phyloP scores from a whole-genome alignment of 2,329 filamentous ascomycete genomes.

The Fusarium denticulatum region DNA sequence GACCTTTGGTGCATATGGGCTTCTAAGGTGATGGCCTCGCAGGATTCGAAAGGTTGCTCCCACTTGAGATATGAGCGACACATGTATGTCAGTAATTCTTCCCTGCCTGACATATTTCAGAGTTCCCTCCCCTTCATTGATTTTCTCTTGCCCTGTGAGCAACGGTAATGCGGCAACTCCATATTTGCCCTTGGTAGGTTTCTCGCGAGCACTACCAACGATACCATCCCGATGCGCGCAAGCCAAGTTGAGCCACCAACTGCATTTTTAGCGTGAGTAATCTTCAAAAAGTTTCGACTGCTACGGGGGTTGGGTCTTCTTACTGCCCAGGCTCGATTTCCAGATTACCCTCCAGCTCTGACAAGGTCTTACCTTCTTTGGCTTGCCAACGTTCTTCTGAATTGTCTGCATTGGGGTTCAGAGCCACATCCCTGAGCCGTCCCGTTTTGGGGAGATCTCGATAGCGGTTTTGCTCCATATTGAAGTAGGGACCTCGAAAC shows the following conservation, averaged over 20 bases:
- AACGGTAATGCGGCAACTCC: slow-evolving; percentile 60
- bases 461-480: slow-evolving; percentile 57
- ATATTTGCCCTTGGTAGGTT: slow-evolving; percentile 58
- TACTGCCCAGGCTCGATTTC: slow-evolving; percentile 61
- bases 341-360: slow-evolving; percentile 53
- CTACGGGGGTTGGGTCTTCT: slow-evolving; percentile 43
- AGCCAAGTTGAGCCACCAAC: slow-evolving; percentile 68
- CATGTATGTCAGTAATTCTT: slow-evolving; percentile 56
- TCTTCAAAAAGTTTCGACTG: neutral
- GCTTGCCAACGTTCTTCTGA: slow-evolving; percentile 52
- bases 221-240: slow-evolving; percentile 67
- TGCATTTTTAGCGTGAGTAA: slow-evolving; percentile 45
- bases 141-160: slow-evolving; percentile 61
- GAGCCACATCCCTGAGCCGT: slow-evolving; percentile 53
- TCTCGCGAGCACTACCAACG: slow-evolving; percentile 56
- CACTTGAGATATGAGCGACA: slow-evolving; percentile 59
- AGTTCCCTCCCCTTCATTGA: slow-evolving; percentile 42
- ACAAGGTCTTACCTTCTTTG: slow-evolving; percentile 47
- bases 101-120: slow-evolving; percentile 59
- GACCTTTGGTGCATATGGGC: slow-evolving; percentile 60
- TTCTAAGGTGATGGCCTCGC: slow-evolving; percentile 60
- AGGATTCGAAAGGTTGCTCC: slow-evolving; percentile 63
- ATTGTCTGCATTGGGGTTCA: slow-evolving; percentile 47
- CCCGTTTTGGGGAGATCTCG: slow-evolving; percentile 50
- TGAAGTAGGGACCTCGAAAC: slow-evolving; percentile 57